phyloP scores from a whole-genome alignment of 176 grass and related monocot species.

The Themeda triandra region DNA sequence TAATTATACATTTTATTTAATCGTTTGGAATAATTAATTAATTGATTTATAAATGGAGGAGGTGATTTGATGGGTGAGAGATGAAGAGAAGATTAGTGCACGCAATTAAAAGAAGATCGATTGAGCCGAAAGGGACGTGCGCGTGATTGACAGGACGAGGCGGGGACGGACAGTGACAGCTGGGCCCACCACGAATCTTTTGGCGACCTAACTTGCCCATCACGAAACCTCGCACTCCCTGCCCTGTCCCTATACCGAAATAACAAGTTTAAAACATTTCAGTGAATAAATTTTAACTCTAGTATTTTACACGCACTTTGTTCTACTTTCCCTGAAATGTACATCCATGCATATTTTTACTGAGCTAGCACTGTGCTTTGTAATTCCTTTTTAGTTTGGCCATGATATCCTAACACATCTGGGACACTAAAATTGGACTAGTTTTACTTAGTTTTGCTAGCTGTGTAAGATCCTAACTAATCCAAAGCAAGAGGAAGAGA shows the following conservation, averaged over 20 bases:
- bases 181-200: constrained; percentile 33
- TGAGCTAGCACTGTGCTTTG: too few species aligned
- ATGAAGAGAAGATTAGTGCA: neutral
- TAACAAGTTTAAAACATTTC: neutral
- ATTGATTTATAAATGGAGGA: neutral
- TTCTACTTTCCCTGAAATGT: too few species aligned
- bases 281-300: neutral
- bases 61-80: neutral
- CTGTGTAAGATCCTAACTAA: too few species aligned
- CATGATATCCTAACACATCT: too few species aligned
- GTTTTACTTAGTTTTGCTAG: too few species aligned
- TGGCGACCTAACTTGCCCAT: constrained; percentile 25
- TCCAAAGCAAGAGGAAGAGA: too few species aligned
- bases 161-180: neutral
- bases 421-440: too few species aligned
- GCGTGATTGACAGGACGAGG: constrained; percentile 16
- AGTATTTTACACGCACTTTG: neutral
- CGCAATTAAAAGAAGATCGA: neutral
- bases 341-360: too few species aligned
- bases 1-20: neutral
- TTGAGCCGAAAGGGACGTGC: constrained; percentile 14
- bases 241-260: neutral
- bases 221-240: neutral
- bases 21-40: neutral
- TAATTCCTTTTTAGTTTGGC: too few species aligned